Conservation (phyloP, 129 eudicot genomes). For the Flaveria sonorensis region DNA sequence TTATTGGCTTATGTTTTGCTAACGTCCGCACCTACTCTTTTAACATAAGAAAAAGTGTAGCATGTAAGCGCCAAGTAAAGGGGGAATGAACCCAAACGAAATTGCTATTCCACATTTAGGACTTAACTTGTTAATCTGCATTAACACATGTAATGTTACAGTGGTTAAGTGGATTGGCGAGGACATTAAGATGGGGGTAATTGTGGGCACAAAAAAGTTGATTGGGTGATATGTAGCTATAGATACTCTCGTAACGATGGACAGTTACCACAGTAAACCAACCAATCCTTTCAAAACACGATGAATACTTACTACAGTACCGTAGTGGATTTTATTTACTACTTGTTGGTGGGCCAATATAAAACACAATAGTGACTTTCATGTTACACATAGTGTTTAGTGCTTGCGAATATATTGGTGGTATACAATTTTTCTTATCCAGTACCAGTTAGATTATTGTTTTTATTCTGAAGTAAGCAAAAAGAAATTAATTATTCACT, state of each 20-base stretch:
- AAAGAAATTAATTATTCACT: not conserved
- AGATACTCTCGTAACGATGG: not conserved
- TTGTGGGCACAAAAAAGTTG: constrained; percentile 15
- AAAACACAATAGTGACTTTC: constrained; percentile 4
- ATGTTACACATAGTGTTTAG: constrained; percentile 5
- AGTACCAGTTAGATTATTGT: not conserved
- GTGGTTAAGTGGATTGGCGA: constrained; percentile 15
- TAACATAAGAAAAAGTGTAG: not conserved
- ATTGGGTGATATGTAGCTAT: constrained; percentile 9
- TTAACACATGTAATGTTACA: not conserved
- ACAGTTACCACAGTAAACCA: too few species aligned
- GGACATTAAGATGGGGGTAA: not conserved
- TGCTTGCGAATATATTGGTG: not conserved
- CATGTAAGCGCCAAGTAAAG: not conserved
- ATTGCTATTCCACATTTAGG: constrained; percentile 1
- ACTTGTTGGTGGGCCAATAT: not conserved
- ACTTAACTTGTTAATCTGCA: not conserved
- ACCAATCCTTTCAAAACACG: not conserved
- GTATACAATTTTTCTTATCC: not conserved
- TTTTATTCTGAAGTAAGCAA: not conserved
- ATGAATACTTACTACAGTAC: not conserved
- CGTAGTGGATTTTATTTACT: not conserved
- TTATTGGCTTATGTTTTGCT: not conserved
- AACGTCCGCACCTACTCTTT: not conserved
- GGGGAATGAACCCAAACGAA: constrained; percentile 4